Percentiles rank a stretch among this genome's conserved stretches.
phyloP scores from a whole-genome alignment of 2,329 filamentous ascomycete genomes.

The Microsporum canis region DNA sequence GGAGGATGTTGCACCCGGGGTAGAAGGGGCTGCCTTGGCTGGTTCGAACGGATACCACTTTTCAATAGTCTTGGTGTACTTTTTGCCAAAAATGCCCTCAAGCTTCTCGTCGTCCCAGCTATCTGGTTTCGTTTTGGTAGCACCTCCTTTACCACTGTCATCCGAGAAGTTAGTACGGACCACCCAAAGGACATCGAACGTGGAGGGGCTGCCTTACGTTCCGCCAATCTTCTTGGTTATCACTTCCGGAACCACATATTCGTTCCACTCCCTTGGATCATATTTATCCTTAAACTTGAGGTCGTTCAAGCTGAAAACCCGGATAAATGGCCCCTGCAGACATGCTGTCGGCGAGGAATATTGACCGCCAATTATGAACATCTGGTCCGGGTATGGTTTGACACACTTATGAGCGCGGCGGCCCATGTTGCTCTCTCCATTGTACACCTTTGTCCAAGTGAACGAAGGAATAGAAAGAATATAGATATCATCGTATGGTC shows the following conservation, averaged over 20 bases:
- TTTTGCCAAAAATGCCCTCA: conserved; percentile 41
- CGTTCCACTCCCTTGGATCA: conserved; percentile 21
- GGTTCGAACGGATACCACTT: conserved; percentile 50
- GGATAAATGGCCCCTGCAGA: conserved; percentile 42
- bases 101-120: conserved; percentile 43
- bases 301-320: conserved; percentile 35
- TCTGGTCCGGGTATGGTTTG: conserved; percentile 39
- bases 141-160: conserved; percentile 23
- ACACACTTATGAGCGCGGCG: conserved; percentile 26
- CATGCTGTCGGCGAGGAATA: conserved; percentile 27
- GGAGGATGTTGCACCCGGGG: conserved; percentile 15
- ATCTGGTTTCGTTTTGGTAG: conserved; percentile 19
- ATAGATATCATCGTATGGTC: conserved; percentile 25
- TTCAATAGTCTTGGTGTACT: conserved; percentile 46
- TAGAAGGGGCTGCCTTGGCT: not conserved
- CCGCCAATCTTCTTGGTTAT: conserved; percentile 27
- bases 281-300: conserved; percentile 24
- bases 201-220: conserved; percentile 18
- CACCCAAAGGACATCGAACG: not conserved
- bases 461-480: conserved; percentile 28
- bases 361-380: conserved; percentile 30
- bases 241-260: conserved; percentile 23
- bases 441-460: conserved; percentile 22
- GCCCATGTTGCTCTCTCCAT: conserved; percentile 16
- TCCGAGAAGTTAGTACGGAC: conserved; percentile 1